phyloP scores from a whole-genome alignment of 2,329 filamentous ascomycete genomes.

The Phaeophleospora eucalypticola region DNA sequence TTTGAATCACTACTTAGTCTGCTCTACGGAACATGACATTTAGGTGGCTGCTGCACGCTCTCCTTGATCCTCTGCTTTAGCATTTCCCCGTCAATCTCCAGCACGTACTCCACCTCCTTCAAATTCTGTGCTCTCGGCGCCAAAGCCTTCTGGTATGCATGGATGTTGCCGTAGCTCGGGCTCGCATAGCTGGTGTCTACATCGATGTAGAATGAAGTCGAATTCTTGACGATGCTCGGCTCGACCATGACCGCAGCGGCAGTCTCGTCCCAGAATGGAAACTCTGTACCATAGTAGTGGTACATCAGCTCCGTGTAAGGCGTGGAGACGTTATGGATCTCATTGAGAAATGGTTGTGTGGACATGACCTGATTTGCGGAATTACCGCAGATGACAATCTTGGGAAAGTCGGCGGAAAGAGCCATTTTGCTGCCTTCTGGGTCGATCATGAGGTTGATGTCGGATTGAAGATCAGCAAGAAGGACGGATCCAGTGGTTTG shows the following conservation, averaged over 20 bases:
- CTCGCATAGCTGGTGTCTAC: slow-evolving; percentile 41
- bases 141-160: slow-evolving; percentile 41
- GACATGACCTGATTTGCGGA: slow-evolving; percentile 47
- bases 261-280: slow-evolving; percentile 48
- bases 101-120: slow-evolving; percentile 40
- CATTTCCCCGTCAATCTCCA: slow-evolving; percentile 35
- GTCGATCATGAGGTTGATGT: slow-evolving; percentile 51
- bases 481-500: slow-evolving; percentile 28
- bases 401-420: slow-evolving; percentile 45
- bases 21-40: neutral
- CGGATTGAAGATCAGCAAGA: slow-evolving; percentile 27
- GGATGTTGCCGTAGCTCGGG: slow-evolving; percentile 42
- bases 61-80: slow-evolving; percentile 38
- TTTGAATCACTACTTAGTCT: neutral
- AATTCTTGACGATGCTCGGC: slow-evolving; percentile 37
- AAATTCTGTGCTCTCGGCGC: slow-evolving; percentile 33
- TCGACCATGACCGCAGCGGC: slow-evolving; percentile 41
- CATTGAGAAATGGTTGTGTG: slow-evolving; percentile 38
- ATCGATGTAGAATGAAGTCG: slow-evolving; percentile 40
- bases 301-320: slow-evolving; percentile 39
- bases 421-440: slow-evolving; percentile 50
- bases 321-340: slow-evolving; percentile 37
- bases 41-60: slow-evolving; percentile 29
- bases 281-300: slow-evolving; percentile 37
- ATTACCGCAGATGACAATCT: slow-evolving; percentile 44